Conservation (phyloP, 1,284 basidiomycete species). For the Anthracocystis setariae region DNA sequence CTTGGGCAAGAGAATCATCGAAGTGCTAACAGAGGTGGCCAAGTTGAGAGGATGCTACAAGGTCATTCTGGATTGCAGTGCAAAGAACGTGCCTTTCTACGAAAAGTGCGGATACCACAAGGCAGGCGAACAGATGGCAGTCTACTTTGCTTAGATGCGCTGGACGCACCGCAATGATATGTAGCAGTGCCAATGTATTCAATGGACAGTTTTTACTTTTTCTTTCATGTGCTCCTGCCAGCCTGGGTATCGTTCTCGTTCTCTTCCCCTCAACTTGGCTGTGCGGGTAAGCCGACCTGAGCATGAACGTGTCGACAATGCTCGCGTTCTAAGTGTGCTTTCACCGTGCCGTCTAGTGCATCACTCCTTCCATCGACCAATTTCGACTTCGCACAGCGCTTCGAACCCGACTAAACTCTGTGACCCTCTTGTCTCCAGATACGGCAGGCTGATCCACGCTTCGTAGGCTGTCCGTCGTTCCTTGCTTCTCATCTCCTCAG, state of each 20-base stretch:
- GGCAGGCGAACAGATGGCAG: slow-evolving; percentile 65
- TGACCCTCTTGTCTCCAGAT: slow-evolving; percentile 47
- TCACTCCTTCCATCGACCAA: slow-evolving; percentile 53
- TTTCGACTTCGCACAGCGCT: slow-evolving; percentile 57
- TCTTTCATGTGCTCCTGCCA: neutral
- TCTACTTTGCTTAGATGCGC: slow-evolving; percentile 38
- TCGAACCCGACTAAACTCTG: slow-evolving; percentile 54
- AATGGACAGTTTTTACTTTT: slow-evolving; percentile 15
- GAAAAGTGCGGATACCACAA: slow-evolving; percentile 82
- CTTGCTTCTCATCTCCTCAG: slow-evolving; percentile 13
- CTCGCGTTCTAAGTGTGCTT: neutral
- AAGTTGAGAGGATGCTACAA: slow-evolving; percentile 85
- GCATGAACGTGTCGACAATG: no score
- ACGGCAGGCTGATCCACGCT: slow-evolving; percentile 48
- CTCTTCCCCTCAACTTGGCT: no score
- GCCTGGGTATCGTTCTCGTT: no score
- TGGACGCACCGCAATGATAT: no score
- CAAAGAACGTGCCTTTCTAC: slow-evolving; percentile 93
- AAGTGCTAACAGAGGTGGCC: slow-evolving; percentile 80
- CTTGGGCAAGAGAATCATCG: slow-evolving; percentile 86
- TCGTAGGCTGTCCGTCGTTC: slow-evolving; percentile 34
- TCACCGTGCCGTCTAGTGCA: neutral
- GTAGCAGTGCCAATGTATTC: neutral
- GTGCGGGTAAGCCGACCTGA: no score
- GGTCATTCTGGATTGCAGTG: slow-evolving; percentile 94